Evolutionary conservation across 257 asterid species (phyloP).

Genomic region (Haberlea rhodopensis): DNA sequence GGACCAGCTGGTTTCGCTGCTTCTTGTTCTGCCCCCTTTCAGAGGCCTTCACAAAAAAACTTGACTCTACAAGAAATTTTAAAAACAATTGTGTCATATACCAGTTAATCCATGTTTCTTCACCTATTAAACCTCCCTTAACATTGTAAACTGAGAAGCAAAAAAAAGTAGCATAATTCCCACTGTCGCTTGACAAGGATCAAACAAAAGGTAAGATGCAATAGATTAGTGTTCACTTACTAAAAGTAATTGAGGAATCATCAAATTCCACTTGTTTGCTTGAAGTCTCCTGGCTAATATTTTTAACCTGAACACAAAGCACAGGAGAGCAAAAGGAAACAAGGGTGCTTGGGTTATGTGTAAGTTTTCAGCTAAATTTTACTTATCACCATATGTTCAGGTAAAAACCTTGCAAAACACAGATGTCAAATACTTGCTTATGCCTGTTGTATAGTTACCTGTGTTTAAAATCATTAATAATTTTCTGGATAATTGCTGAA

Average conservation of each 20-base stretch:
- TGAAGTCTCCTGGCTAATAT: constrained; percentile 42
- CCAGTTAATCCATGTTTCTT: constrained; percentile 8
- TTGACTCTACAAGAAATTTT: constrained; percentile 51
- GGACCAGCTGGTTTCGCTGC: constrained; percentile 41
- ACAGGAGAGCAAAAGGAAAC: constrained; percentile 4
- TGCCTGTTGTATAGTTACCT: not conserved
- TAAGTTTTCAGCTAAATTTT: constrained; percentile 5
- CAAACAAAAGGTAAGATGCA: constrained; percentile 13
- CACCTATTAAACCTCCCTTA: constrained; percentile 12
- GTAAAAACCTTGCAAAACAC: not conserved
- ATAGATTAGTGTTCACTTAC: constrained; percentile 48
- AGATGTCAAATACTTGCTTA: not conserved
- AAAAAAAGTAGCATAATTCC: constrained; percentile 21
- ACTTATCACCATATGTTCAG: not conserved
- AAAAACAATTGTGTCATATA: constrained; percentile 21
- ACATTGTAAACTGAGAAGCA: constrained; percentile 8
- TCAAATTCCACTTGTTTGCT: constrained; percentile 39
- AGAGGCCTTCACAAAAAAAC: constrained; percentile 52
- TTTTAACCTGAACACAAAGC: constrained; percentile 46
- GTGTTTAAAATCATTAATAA: not conserved
- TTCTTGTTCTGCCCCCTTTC: constrained; percentile 47
- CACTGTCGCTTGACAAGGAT: constrained; percentile 11
- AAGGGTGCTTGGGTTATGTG: constrained; percentile 2
- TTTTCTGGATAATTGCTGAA: not conserved
- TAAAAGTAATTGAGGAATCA: constrained; percentile 36